phyloP scores from a whole-genome alignment of 352 stramenopile genomes.

The Phytophthora tubulina region DNA sequence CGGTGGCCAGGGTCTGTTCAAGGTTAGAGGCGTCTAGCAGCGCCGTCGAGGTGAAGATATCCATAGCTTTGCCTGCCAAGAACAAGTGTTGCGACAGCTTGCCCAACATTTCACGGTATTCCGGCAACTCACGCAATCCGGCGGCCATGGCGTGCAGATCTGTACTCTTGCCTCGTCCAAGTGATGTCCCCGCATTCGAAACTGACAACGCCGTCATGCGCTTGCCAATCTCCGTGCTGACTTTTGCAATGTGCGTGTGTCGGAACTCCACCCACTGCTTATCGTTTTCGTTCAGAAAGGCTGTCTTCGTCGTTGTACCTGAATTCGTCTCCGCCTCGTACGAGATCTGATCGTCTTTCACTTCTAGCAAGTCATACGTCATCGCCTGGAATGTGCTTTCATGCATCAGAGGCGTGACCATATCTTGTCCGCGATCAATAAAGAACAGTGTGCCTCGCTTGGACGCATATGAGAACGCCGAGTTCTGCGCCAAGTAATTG shows the following conservation, averaged over 20 bases:
- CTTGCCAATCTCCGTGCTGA: slow-evolving; percentile 84
- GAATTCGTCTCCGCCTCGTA: slow-evolving; percentile 91
- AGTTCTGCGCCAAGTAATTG: slow-evolving; percentile 93
- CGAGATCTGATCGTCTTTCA: slow-evolving; percentile 96
- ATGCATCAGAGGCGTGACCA: slow-evolving; percentile 96
- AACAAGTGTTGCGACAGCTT: slow-evolving; percentile 96
- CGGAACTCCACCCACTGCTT: slow-evolving; percentile 96
- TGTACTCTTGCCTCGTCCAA: slow-evolving; percentile 85
- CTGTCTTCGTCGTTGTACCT: slow-evolving; percentile 86
- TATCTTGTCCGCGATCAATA: slow-evolving; percentile 94
- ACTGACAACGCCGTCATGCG: slow-evolving; percentile 76
- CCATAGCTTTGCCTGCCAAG: slow-evolving; percentile 95
- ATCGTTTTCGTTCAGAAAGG: slow-evolving; percentile 97
- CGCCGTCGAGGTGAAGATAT: slow-evolving; percentile 89
- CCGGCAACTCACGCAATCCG: slow-evolving; percentile 93
- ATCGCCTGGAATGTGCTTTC: slow-evolving; percentile 98
- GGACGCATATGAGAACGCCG: slow-evolving; percentile 90
- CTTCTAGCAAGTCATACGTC: slow-evolving; percentile 95
- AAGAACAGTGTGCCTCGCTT: slow-evolving; percentile 95
- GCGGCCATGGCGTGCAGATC: slow-evolving; percentile 94
- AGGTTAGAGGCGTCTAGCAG: slow-evolving; percentile 94
- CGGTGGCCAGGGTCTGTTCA: slow-evolving; percentile 96
- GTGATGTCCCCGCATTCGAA: slow-evolving; percentile 83
- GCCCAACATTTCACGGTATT: slow-evolving; percentile 95
- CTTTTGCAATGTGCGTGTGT: slow-evolving; percentile 96